A percentile compares a stretch with the other conserved stretches of the same genome.
Evolutionary conservation across 1,284 basidiomycete species (phyloP).

Genomic region (Moniliophthora roreri): DNA sequence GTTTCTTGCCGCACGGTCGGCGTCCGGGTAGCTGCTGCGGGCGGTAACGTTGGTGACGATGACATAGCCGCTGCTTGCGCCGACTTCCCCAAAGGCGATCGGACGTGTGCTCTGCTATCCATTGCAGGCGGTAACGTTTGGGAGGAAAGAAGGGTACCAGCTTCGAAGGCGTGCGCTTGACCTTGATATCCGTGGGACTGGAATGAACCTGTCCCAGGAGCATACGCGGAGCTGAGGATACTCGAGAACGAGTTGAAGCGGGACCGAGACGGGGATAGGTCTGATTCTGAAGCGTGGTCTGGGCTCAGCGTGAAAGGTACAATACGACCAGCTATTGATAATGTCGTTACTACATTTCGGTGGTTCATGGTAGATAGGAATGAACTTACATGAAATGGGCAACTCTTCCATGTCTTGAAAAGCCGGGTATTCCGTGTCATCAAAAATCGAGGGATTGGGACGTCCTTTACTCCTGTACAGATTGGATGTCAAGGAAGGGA

Average conservation of each 20-base stretch:
- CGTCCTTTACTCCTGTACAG: neutral
- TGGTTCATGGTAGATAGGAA: neutral
- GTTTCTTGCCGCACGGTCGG: slow-evolving; percentile 1
- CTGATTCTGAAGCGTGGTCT: neutral
- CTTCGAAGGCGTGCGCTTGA: neutral
- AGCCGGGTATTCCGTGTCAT: too few species aligned
- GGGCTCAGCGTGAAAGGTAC: neutral
- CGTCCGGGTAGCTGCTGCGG: neutral
- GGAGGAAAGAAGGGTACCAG: neutral
- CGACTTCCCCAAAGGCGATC: neutral
- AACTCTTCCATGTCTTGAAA: neutral
- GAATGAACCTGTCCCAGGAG: neutral
- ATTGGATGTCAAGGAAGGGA: too few species aligned
- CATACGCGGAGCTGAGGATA: neutral
- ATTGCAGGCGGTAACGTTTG: neutral
- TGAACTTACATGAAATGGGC: neutral
- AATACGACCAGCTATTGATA: neutral
- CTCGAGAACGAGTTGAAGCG: neutral
- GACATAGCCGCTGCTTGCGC: neutral
- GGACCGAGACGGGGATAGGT: neutral
- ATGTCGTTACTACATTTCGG: neutral
- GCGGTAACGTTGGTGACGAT: neutral
- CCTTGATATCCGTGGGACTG: neutral
- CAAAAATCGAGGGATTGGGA: too few species aligned
- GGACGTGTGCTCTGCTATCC: neutral